Percentiles rank a stretch among this genome's conserved stretches.
Conservation (phyloP, 768 basidiomycete species). For the Mycena polygramma region DNA sequence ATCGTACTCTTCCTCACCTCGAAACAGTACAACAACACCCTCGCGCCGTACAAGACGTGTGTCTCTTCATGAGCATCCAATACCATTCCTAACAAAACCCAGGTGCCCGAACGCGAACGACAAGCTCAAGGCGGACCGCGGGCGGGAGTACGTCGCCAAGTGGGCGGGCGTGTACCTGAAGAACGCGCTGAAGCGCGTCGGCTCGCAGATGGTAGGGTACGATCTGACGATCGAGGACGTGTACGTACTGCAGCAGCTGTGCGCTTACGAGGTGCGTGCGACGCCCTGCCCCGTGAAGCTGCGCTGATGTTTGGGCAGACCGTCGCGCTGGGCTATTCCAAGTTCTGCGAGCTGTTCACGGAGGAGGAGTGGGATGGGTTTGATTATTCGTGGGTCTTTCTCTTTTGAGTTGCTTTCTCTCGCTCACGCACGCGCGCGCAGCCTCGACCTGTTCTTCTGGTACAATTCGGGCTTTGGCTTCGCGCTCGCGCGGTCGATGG, state of each 20-base stretch:
- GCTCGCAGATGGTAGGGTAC: constrained; percentile 70
- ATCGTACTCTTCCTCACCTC: background rate
- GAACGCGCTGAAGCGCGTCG: constrained; percentile 72
- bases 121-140: constrained; percentile 67
- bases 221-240: constrained; percentile 76
- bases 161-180: constrained; percentile 84
- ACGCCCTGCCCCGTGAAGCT: background rate
- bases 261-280: constrained; percentile 55
- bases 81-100: background rate
- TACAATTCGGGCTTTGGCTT: constrained; percentile 85
- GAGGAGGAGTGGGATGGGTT: constrained; percentile 95
- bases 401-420: background rate
- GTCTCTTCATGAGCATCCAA: constrained; percentile 29
- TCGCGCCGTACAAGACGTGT: constrained; percentile 86
- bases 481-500: constrained; percentile 81
- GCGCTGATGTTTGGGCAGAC: constrained; percentile 61
- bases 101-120: constrained; percentile 75
- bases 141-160: constrained; percentile 63
- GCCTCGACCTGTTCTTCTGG: too few species aligned
- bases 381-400: constrained; percentile 77
- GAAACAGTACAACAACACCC: constrained; percentile 82
- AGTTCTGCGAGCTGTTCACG: constrained; percentile 92
- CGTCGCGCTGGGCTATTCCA: constrained; percentile 92
- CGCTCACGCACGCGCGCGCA: constrained; percentile 53
- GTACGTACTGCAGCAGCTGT: constrained; percentile 84